Percentiles rank a stretch among this genome's conserved stretches.
These are phyloP conservation scores for Blastocystis sp. DNA, from an alignment of 352 stramenopile genomes.

Conservation along the genomic window DNA sequence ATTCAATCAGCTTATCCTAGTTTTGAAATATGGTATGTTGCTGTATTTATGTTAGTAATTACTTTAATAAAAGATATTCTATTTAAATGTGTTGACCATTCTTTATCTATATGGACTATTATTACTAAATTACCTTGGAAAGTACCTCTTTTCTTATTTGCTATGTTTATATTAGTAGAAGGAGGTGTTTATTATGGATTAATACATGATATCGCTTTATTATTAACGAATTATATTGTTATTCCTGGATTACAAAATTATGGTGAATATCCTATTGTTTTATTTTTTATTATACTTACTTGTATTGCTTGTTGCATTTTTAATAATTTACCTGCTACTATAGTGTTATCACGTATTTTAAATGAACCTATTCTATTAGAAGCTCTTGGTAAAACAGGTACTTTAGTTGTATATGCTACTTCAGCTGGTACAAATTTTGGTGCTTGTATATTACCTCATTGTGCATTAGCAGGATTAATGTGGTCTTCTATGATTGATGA, in stretches of 20 bases:
- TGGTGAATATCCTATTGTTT: not conserved
- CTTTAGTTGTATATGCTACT: slow-evolving; percentile 12
- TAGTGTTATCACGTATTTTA: slow-evolving; percentile 25
- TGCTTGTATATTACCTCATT: slow-evolving; percentile 26
- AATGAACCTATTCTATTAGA: slow-evolving; percentile 14
- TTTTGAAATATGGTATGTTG: slow-evolving; percentile 29
- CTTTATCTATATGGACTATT: not conserved
- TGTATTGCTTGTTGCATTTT: slow-evolving; percentile 30
- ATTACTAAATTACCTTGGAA: slow-evolving; percentile 14
- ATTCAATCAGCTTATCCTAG: slow-evolving; percentile 5
- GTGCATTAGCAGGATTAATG: slow-evolving; percentile 21
- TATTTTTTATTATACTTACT: slow-evolving; percentile 22
- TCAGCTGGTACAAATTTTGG: slow-evolving; percentile 35
- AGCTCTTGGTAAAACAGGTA: not conserved
- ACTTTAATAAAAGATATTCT: slow-evolving; percentile 30
- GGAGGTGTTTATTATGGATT: slow-evolving; percentile 14
- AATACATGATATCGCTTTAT: slow-evolving; percentile 1
- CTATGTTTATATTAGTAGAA: slow-evolving; percentile 36
- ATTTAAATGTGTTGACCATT: slow-evolving; percentile 2
- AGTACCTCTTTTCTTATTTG: slow-evolving; percentile 27
- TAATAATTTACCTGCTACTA: slow-evolving; percentile 32
- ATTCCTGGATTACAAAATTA: not conserved
- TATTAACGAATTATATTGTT: not conserved
- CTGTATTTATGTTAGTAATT: slow-evolving; percentile 25
- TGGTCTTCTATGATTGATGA: slow-evolving; percentile 28